phyloP scores from a whole-genome alignment of 352 stramenopile genomes.

The Hyaloperonospora arabidopsidis region DNA sequence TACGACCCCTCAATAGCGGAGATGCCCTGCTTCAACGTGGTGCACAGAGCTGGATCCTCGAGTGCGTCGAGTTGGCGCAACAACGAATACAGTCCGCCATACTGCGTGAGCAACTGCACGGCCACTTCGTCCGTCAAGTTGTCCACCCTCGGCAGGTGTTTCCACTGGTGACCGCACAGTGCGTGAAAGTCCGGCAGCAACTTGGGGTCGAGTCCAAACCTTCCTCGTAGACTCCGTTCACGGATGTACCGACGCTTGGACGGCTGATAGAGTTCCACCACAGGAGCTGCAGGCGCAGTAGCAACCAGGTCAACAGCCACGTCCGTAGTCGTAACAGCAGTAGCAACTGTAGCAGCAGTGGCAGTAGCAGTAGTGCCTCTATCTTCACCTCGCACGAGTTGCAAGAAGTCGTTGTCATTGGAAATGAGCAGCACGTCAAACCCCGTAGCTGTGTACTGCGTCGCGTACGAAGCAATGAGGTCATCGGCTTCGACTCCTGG shows the following conservation, averaged over 20 bases:
- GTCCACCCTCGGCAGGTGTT: conserved; percentile 50
- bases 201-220: conserved; percentile 42
- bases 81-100: conserved; percentile 45
- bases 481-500: conserved; percentile 57
- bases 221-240: conserved; percentile 49
- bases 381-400: conserved; percentile 35
- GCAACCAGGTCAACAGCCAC: not conserved
- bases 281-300: conserved; percentile 1
- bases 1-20: conserved; percentile 73
- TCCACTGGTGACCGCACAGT: conserved; percentile 60
- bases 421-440: conserved; percentile 59
- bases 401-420: conserved; percentile 68
- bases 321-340: not conserved
- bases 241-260: conserved; percentile 61
- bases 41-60: conserved; percentile 38
- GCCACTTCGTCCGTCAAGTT: conserved; percentile 51
- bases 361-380: not conserved
- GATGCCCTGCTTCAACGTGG: conserved; percentile 65
- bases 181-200: conserved; percentile 59
- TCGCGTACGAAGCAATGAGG: conserved; percentile 56
- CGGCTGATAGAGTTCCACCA: conserved; percentile 68
- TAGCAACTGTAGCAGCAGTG: not conserved
- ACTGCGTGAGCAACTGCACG: conserved; percentile 55
- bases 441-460: conserved; percentile 27
- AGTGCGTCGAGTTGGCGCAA: conserved; percentile 60